Evolutionary conservation across 2,329 filamentous ascomycete genomes (phyloP).

Genomic region (Chaetomiaceae sp.): DNA sequence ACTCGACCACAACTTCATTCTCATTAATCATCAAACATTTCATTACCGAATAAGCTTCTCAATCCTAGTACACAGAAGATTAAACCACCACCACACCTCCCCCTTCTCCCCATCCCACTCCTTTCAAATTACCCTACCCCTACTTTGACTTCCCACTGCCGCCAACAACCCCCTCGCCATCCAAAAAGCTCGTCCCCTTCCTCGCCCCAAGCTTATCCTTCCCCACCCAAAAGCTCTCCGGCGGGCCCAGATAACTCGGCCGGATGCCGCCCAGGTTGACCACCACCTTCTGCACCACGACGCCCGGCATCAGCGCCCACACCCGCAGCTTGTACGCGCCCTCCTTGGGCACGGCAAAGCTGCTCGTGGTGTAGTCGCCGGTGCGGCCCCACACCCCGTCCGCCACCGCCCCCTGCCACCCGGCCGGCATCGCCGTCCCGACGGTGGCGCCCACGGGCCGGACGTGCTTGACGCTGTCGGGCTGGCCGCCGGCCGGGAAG

Average conservation of each 20-base stretch:
- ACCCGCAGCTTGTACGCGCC: conserved; percentile 48
- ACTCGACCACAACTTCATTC: neutral
- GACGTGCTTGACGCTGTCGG: conserved; percentile 31
- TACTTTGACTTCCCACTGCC: neutral
- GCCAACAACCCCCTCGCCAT: conserved; percentile 22
- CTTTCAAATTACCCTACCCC: too few relatives aligned
- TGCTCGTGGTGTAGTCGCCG: conserved; percentile 42
- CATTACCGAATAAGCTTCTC: conserved; percentile 1
- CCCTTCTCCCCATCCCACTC: neutral
- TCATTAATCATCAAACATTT: neutral
- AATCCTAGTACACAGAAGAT: too few relatives aligned
- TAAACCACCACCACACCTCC: neutral
- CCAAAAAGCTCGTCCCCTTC: conserved; percentile 37
- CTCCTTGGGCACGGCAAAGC: conserved; percentile 37
- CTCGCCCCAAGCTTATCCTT: conserved; percentile 36
- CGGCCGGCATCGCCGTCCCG: conserved; percentile 38
- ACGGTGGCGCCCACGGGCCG: conserved; percentile 41
- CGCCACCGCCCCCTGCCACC: conserved; percentile 42
- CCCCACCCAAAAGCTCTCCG: conserved; percentile 49
- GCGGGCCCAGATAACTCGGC: conserved; percentile 52
- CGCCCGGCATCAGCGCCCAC: conserved; percentile 49
- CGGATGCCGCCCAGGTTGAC: conserved; percentile 52
- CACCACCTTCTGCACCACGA: conserved; percentile 54
- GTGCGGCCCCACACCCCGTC: conserved; percentile 45
- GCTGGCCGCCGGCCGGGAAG: conserved; percentile 1